phyloP scores from a whole-genome alignment of 2,329 filamentous ascomycete species.

The Monascus ruber region DNA sequence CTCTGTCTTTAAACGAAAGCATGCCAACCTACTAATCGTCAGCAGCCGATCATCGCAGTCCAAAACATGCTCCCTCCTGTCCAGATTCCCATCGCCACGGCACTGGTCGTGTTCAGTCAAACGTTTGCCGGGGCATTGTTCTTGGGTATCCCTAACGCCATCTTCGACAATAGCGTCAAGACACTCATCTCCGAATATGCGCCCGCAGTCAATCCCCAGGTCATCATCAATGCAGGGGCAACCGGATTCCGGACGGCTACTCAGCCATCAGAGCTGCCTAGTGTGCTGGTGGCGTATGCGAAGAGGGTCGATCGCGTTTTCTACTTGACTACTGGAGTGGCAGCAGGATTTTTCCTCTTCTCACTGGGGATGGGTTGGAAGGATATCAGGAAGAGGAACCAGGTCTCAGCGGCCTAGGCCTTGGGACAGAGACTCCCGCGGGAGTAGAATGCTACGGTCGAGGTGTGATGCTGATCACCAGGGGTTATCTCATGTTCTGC shows the following conservation, averaged over 20 bases:
- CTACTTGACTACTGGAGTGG: slow-evolving; percentile 17
- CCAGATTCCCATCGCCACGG: slow-evolving; percentile 17
- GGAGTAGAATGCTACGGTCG: too few species aligned
- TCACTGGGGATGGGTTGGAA: slow-evolving; percentile 18
- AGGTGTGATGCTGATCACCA: too few species aligned
- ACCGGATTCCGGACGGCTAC: slow-evolving; percentile 13
- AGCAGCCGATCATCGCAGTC: slow-evolving; percentile 15
- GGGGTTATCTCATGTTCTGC: too few species aligned
- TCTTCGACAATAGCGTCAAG: slow-evolving; percentile 15
- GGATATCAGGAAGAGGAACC: slow-evolving; percentile 12
- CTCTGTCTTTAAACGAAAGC: slow-evolving; percentile 8
- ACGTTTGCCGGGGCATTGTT: slow-evolving; percentile 21
- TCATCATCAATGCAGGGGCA: slow-evolving; percentile 14
- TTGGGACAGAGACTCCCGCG: too few species aligned
- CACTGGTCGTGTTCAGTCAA: slow-evolving; percentile 20
- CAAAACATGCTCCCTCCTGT: slow-evolving; percentile 13
- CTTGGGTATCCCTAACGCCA: slow-evolving; percentile 17
- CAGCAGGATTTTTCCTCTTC: slow-evolving; percentile 11
- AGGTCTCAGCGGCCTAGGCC: too few species aligned
- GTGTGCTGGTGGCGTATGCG: slow-evolving; percentile 16
- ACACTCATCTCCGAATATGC: slow-evolving; percentile 7
- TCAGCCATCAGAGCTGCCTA: slow-evolving; percentile 11
- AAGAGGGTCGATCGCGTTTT: slow-evolving; percentile 16
- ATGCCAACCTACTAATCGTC: background rate
- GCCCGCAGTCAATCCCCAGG: slow-evolving; percentile 8